Conservation (phyloP, 140 eudicot species). For the Erigeron philadelphicus region DNA sequence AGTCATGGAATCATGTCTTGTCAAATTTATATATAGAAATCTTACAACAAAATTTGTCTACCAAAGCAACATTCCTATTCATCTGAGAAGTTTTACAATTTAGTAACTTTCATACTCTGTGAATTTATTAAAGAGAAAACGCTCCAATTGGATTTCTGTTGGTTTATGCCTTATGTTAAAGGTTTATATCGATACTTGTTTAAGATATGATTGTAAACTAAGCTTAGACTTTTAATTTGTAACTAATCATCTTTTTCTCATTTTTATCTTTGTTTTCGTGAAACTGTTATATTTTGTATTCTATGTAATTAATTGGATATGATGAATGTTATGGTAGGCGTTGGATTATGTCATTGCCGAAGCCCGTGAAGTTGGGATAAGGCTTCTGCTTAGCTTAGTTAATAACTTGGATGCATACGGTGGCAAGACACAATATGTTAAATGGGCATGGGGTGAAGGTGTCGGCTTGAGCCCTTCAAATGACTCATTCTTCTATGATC, state of each 20-base stretch:
- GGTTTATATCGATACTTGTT: not conserved
- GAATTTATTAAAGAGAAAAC: not conserved
- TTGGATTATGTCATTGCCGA: slow-evolving; percentile 88
- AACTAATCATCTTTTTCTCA: not conserved
- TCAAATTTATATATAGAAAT: not conserved
- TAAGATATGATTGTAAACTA: not conserved
- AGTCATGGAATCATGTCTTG: not conserved
- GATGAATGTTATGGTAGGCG: slow-evolving; percentile 42
- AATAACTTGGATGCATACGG: slow-evolving; percentile 89
- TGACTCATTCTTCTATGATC: slow-evolving; percentile 88
- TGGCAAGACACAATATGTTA: slow-evolving; percentile 88
- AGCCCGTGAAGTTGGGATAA: slow-evolving; percentile 66
- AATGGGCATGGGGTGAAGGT: slow-evolving; percentile 95
- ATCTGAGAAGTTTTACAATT: not conserved
- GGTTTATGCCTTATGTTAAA: not conserved
- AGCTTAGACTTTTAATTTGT: not conserved
- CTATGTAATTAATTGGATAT: not conserved
- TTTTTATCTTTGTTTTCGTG: not conserved
- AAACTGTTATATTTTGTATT: not conserved
- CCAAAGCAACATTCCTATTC: not conserved
- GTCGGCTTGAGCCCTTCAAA: slow-evolving; percentile 74
- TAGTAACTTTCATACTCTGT: slow-evolving; percentile 14
- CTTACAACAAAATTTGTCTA: not conserved
- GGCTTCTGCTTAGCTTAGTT: slow-evolving; percentile 73
- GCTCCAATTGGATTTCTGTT: not conserved